Conservation (phyloP, 305 asterid species). For the Fraxinus greggii region DNA sequence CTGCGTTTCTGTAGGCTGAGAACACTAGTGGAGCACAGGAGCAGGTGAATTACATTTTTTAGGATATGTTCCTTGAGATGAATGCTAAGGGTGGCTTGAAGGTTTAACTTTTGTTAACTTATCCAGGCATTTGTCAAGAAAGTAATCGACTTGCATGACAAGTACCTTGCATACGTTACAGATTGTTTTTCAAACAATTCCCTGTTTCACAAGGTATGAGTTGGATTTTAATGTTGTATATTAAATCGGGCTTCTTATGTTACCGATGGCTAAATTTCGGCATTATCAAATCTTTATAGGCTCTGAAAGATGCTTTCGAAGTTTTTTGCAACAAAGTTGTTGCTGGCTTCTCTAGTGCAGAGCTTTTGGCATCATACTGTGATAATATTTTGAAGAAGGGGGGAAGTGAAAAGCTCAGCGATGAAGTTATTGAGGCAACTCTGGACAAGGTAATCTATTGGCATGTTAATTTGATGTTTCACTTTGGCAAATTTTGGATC, state of each 20-base stretch:
- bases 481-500: not conserved
- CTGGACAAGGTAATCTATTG: conserved; percentile 42
- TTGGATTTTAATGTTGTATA: not conserved
- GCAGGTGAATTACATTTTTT: conserved; percentile 29
- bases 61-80: not conserved
- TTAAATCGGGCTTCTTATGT: not conserved
- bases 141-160: conserved; percentile 45
- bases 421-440: conserved; percentile 47
- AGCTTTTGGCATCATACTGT: conserved; percentile 47
- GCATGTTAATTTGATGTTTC: not conserved
- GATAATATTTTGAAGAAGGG: conserved; percentile 57
- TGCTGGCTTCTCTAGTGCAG: conserved; percentile 43
- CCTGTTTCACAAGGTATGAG: conserved; percentile 48
- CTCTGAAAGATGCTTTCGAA: conserved; percentile 55
- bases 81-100: not conserved
- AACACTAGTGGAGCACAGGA: conserved; percentile 42
- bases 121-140: conserved; percentile 40
- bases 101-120: not conserved
- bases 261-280: conserved; percentile 1
- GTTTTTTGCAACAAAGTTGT: conserved; percentile 46
- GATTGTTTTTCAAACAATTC: conserved; percentile 38
- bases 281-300: conserved; percentile 27
- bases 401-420: conserved; percentile 43
- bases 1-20: conserved; percentile 37
- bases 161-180: conserved; percentile 36